A percentile compares a stretch with the other conserved stretches of the same genome.
These are phyloP conservation scores for Diaporthe eres DNA, from an alignment of 2,329 filamentous ascomycete species.

Conservation along the genomic window DNA sequence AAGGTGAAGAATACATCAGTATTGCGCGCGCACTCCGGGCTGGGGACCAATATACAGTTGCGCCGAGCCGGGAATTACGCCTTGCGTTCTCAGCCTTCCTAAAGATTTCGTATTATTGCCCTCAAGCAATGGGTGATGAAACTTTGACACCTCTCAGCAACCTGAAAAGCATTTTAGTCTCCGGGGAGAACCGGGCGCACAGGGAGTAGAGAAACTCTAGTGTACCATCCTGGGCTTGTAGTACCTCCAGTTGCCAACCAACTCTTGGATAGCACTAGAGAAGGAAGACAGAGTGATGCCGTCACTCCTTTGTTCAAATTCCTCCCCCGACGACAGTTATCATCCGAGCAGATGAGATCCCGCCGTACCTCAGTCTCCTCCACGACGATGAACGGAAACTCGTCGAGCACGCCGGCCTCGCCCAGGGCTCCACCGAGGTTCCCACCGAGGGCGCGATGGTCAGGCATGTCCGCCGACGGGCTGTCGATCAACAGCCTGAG, in stretches of 20 bases:
- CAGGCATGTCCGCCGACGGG: background rate
- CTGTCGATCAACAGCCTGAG: background rate
- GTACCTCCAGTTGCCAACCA: background rate
- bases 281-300: background rate
- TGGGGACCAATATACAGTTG: background rate
- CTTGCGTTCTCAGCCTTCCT: constrained; percentile 4
- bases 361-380: background rate
- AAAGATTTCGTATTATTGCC: background rate
- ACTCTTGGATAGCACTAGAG: background rate
- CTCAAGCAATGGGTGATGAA: constrained; percentile 12
- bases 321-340: background rate
- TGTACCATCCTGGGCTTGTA: background rate
- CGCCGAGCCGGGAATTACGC: constrained; percentile 1
- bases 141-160: constrained; percentile 21
- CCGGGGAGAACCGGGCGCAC: background rate
- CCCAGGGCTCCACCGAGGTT: background rate
- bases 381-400: constrained; percentile 3
- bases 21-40: background rate
- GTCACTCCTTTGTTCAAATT: background rate
- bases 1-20: constrained; percentile 5
- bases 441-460: constrained; percentile 12
- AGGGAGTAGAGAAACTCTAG: background rate
- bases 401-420: background rate
- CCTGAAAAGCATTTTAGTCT: constrained; percentile 1
- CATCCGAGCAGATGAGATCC: background rate